Base-by-base conservation (phyloP, 768 basidiomycete genomes). In the Trichaptum fuscoviolaceum region DNA sequence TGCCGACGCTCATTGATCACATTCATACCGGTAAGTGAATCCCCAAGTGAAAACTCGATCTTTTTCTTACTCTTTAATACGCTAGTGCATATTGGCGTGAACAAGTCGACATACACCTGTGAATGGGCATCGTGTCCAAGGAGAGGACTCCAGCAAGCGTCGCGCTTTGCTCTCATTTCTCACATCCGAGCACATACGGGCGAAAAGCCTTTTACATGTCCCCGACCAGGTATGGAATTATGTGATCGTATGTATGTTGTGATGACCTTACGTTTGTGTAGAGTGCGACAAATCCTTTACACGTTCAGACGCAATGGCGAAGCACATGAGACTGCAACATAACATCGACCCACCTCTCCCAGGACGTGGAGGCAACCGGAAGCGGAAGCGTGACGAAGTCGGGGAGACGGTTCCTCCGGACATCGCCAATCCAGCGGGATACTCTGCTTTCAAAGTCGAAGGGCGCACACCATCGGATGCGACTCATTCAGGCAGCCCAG, bases 211-310 rank as follows among this genome's bases (percentile, higher is more conserved):
- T 97, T 95, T 73, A 87, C 84, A 25, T 98, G 95, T 73, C 77
- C 87, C 12, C 80, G 85, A 66, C 88, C 92, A 73, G 94, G 95
- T 91, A 67, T 70, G 88, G 75, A 23, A 18, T 18, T 6, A 18
- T 18, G 18, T 26, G 20, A 15, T 63, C 15, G 8, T 30, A 52
- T 15, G 42, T 52, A 2, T 63, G 63, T 35, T 20, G 5, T 24
- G 20, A 15, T 63, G 63, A 35, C 63, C 12, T 35, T 24, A 35
- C 36, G 7, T 66, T 52, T 26, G 57, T 65, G 25, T 71, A 96
- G 95, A 95, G 79, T 98, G 96, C 74, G 93, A 93, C 81, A 95
- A 94, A 72, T 90, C 92, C 0, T 98, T 98, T 77, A 95, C 95
- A 9, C 93, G 95, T 58, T 94, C 94, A 1, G 95, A 97, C 77